Conservation (phyloP, 2,329 filamentous ascomycete genomes). For the Annulohypoxylon truncatum region DNA sequence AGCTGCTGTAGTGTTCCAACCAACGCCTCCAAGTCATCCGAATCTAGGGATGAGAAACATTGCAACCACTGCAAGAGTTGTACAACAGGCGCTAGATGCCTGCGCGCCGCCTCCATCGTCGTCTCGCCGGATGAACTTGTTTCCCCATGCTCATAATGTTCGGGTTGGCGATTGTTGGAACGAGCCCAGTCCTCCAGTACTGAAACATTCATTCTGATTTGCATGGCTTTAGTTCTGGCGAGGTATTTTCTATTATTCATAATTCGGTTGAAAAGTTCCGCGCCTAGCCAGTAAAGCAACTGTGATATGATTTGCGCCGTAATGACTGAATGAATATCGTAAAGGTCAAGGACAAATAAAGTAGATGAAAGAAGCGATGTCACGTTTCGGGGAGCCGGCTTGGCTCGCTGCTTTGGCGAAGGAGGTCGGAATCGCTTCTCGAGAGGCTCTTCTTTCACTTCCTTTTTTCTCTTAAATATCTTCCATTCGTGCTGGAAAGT, state of each 20-base stretch:
- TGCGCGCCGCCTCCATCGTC: conserved; percentile 83
- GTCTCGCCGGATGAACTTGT: conserved; percentile 86
- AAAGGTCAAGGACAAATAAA: conserved; percentile 96
- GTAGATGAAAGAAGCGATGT: conserved; percentile 96
- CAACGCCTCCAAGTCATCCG: conserved; percentile 87
- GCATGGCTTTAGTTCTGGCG: conserved; percentile 97
- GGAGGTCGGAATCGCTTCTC: conserved; percentile 93
- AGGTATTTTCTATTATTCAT: conserved; percentile 97
- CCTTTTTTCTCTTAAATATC: conserved; percentile 90
- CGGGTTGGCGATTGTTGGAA: conserved; percentile 90
- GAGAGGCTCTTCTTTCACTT: conserved; percentile 87
- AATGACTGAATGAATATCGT: conserved; percentile 98
- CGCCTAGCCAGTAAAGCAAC: conserved; percentile 94
- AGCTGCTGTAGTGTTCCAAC: conserved; percentile 91
- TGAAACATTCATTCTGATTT: conserved; percentile 99
- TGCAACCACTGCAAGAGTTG: conserved; percentile 97
- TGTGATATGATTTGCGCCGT: conserved; percentile 91
- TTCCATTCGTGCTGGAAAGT: conserved; percentile 99
- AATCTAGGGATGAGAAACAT: conserved; percentile 90
- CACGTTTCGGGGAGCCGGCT: conserved; percentile 92
- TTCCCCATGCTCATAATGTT: conserved; percentile 94
- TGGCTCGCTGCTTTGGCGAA: conserved; percentile 90
- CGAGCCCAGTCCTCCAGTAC: conserved; percentile 96
- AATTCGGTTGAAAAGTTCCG: conserved; percentile 96
- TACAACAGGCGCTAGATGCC: conserved; percentile 89